Conservation (phyloP, 2,329 filamentous ascomycete genomes). For the Parascedosporium putredinis region DNA sequence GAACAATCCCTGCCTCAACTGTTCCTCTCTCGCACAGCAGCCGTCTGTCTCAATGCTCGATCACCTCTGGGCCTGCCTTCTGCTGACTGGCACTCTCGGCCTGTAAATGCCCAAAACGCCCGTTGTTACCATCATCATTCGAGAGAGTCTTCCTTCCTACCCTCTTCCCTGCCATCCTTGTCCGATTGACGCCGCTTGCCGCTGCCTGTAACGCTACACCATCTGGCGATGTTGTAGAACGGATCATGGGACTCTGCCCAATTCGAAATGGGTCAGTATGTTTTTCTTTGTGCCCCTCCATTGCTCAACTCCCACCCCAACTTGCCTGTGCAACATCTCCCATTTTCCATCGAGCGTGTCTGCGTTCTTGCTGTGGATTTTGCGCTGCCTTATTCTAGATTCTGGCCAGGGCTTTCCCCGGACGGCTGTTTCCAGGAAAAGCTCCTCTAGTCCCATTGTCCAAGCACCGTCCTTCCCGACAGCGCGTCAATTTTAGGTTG, state of each 20-base stretch:
- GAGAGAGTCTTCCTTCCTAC: background rate
- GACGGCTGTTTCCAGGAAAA: no score
- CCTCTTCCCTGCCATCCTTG: background rate
- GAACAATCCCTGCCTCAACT: background rate
- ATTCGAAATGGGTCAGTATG: constrained; percentile 25
- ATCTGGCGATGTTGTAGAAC: constrained; percentile 14
- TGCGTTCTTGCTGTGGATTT: background rate
- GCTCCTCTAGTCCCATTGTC: no score
- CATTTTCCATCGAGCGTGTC: background rate
- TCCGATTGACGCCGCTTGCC: constrained; percentile 7
- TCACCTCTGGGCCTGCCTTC: background rate
- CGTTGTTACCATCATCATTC: background rate
- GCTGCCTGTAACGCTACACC: constrained; percentile 5
- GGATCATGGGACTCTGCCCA: constrained; percentile 23
- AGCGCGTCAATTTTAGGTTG: no score
- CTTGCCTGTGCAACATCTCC: constrained; percentile 5
- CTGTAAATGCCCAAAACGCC: background rate
- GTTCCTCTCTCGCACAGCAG: background rate
- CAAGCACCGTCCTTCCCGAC: no score
- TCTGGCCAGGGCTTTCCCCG: no score
- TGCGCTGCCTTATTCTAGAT: background rate
- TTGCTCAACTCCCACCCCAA: constrained; percentile 8
- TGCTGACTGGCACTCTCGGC: background rate
- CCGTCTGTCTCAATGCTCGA: background rate
- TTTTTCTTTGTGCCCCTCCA: constrained; percentile 6